These are phyloP conservation scores for Apiotrichum gamsii DNA, from an alignment of 1,284 basidiomycete species.

Conservation along the genomic window DNA sequence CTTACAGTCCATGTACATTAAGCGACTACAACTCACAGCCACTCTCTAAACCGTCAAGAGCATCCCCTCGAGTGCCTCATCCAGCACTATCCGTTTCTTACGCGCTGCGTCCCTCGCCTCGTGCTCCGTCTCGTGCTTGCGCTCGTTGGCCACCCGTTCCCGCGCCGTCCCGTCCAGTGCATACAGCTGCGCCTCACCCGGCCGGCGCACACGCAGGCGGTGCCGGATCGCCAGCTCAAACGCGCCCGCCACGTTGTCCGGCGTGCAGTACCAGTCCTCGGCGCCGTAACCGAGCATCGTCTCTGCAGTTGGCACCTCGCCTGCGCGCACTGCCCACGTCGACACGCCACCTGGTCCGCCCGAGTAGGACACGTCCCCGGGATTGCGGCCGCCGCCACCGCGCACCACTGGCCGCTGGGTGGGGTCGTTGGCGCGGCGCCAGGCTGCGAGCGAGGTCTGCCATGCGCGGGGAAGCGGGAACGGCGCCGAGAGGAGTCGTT, in stretches of 20 bases:
- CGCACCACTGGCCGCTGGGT: neutral
- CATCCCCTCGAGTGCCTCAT: slow-evolving; percentile 23
- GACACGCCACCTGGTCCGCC: slow-evolving; percentile 33
- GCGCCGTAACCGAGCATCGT: slow-evolving; percentile 10
- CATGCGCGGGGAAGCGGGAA: slow-evolving; percentile 28
- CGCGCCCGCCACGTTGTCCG: slow-evolving; percentile 30
- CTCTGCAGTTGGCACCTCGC: slow-evolving; percentile 28
- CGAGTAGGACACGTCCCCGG: slow-evolving; percentile 15
- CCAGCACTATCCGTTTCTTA: slow-evolving; percentile 12
- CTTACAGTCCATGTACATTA: too few species aligned
- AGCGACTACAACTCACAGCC: too few species aligned
- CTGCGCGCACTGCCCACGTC: slow-evolving; percentile 33
- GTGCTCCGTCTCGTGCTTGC: neutral
- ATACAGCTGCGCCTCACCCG: slow-evolving; percentile 33
- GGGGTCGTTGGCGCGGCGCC: slow-evolving; percentile 1
- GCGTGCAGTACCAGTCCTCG: slow-evolving; percentile 28
- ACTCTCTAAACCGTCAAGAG: slow-evolving; percentile 8
- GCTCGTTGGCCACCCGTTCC: slow-evolving; percentile 13
- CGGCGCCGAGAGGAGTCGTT: slow-evolving; percentile 25
- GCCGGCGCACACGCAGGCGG: slow-evolving; percentile 23
- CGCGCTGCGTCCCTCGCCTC: slow-evolving; percentile 4
- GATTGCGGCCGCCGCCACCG: neutral
- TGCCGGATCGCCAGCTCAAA: slow-evolving; percentile 31
- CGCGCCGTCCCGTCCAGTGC: slow-evolving; percentile 24
- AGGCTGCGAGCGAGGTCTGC: slow-evolving; percentile 12